These are phyloP conservation scores for Berkeleyomyces rouxiae DNA, from an alignment of 2,329 filamentous ascomycete species.

Conservation along the genomic window DNA sequence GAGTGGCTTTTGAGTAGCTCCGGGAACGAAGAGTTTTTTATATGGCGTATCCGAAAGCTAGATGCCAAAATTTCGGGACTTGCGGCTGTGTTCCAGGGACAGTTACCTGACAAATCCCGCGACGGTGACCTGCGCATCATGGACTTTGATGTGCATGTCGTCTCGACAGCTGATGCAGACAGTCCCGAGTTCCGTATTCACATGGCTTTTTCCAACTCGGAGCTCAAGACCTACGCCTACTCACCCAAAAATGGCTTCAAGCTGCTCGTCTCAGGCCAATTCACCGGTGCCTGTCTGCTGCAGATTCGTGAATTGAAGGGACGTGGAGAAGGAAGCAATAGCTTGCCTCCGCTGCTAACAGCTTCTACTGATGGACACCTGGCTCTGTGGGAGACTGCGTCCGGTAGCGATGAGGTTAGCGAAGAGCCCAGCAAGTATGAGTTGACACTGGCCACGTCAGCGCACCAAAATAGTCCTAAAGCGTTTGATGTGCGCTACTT, in stretches of 20 bases:
- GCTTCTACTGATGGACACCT: constrained; percentile 70
- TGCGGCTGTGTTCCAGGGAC: constrained; percentile 40
- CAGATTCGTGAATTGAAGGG: constrained; percentile 34
- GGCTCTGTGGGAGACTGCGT: constrained; percentile 35
- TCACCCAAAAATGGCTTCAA: constrained; percentile 26
- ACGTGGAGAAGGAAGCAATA: constrained; percentile 5
- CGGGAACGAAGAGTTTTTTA: constrained; percentile 75
- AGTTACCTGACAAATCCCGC: constrained; percentile 32
- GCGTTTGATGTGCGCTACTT: constrained; percentile 31
- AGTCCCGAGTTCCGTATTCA: constrained; percentile 38
- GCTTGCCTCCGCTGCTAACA: constrained; percentile 33
- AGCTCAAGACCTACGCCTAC: constrained; percentile 45
- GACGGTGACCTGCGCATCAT: constrained; percentile 61
- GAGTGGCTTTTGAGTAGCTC: constrained; percentile 68
- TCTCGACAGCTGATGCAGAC: constrained; percentile 15
- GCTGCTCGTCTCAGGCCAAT: constrained; percentile 37
- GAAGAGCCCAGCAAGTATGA: constrained; percentile 15
- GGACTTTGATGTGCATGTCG: constrained; percentile 47
- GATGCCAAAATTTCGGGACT: constrained; percentile 33
- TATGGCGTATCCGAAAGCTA: constrained; percentile 52
- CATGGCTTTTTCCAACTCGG: constrained; percentile 73
- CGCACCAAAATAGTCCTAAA: constrained; percentile 78
- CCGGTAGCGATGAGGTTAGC: neutral
- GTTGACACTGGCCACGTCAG: constrained; percentile 22
- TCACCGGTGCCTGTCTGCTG: constrained; percentile 62